Conservation (phyloP, 2,329 filamentous ascomycete species). For the Aphanoascus verrucosus region DNA sequence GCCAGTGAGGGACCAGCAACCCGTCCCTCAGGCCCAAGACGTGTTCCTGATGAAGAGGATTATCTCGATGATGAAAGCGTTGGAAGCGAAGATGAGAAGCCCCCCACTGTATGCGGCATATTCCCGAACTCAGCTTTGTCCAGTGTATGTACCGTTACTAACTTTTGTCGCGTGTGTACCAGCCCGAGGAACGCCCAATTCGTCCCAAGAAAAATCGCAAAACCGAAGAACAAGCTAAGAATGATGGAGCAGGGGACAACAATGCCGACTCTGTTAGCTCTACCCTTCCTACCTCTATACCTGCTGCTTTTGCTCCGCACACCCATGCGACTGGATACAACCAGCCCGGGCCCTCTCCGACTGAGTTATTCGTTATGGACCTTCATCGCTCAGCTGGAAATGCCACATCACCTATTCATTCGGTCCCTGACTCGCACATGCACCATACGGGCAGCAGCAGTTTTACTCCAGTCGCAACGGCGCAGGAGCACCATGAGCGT, state of each 20-base stretch:
- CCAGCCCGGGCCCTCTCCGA: constrained; percentile 9
- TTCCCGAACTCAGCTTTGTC: neutral
- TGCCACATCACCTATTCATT: constrained; percentile 5
- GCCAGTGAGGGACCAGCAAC: constrained; percentile 6
- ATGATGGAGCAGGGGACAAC: constrained; percentile 16
- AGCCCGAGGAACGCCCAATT: constrained; percentile 40
- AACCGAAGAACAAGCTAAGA: constrained; percentile 26
- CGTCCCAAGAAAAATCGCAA: constrained; percentile 36
- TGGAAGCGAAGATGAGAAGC: constrained; percentile 36
- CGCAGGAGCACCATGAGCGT: constrained; percentile 9
- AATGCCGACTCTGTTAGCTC: constrained; percentile 18
- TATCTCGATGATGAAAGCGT: constrained; percentile 35
- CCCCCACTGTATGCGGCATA: constrained; percentile 31
- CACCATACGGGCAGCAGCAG: constrained; percentile 2
- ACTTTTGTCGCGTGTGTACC: neutral
- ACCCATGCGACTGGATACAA: constrained; percentile 22
- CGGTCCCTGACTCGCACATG: constrained; percentile 7
- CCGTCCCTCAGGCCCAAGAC: constrained; percentile 3
- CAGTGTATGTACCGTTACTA: neutral
- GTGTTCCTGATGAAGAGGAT: constrained; percentile 17
- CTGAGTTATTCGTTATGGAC: constrained; percentile 4
- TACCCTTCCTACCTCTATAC: constrained; percentile 24
- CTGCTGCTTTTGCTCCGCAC: constrained; percentile 21
- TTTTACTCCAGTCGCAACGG: constrained; percentile 9
- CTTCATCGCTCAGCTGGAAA: constrained; percentile 1